These are phyloP conservation scores for Nicotiana sylvestris DNA, from an alignment of 257 asterid species.

Conservation along the genomic window DNA sequence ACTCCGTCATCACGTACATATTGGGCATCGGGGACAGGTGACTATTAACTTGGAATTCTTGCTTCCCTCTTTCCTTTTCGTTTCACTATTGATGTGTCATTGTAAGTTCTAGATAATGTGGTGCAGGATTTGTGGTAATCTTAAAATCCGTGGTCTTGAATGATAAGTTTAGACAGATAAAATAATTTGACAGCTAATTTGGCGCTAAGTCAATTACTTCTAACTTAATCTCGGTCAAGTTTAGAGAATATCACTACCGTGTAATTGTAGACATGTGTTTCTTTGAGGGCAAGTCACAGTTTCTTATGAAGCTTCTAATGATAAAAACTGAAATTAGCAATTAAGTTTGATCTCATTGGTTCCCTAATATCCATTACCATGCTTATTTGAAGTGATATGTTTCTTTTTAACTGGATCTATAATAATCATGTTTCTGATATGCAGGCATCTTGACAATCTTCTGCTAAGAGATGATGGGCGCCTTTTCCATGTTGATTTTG, in stretches of 20 bases:
- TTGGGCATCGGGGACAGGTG: constrained; percentile 98
- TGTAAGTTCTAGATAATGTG: neutral
- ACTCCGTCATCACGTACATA: constrained; percentile 95
- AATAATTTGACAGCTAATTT: neutral
- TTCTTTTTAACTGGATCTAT: neutral
- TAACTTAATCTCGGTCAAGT: neutral
- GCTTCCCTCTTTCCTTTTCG: neutral
- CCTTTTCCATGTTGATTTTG: constrained; percentile 95
- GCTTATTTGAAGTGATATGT: neutral
- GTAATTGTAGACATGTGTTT: neutral
- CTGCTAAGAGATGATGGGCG: constrained; percentile 96
- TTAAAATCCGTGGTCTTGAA: neutral
- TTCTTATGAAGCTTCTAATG: neutral
- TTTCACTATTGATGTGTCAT: neutral
- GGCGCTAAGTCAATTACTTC: neutral
- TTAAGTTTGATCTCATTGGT: neutral
- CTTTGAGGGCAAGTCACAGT: neutral
- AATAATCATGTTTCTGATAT: constrained; percentile 22
- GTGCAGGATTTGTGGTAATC: neutral
- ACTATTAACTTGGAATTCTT: constrained; percentile 12
- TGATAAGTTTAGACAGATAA: neutral
- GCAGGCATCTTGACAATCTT: constrained; percentile 95
- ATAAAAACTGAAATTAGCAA: neutral
- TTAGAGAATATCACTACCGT: neutral
- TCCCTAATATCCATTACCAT: neutral